Conservation (phyloP, 345 rosid species). For the Pugionium dolabratum region DNA sequence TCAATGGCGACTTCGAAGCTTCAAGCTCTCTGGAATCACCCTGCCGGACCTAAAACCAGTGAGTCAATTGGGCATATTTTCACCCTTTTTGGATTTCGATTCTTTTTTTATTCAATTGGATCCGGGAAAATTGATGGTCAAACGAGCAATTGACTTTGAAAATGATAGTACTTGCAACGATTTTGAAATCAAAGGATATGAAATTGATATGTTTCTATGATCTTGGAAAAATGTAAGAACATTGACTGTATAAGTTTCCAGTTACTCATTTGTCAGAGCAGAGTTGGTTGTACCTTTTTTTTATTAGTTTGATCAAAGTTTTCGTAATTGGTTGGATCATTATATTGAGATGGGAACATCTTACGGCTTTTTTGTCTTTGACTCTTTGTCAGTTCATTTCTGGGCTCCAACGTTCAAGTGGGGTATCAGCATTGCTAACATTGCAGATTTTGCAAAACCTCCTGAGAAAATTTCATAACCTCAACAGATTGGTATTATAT, state of each 20-base stretch:
- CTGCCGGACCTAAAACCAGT: slow-evolving; percentile 98
- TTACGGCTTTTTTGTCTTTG: background rate
- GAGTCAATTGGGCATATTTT: slow-evolving; percentile 27
- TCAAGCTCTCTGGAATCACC: slow-evolving; percentile 93
- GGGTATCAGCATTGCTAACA: slow-evolving; percentile 54
- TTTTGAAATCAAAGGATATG: background rate
- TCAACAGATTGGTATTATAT: slow-evolving; percentile 44
- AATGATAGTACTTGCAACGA: background rate
- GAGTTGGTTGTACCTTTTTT: background rate
- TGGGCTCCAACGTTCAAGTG: slow-evolving; percentile 66
- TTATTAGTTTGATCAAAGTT: slow-evolving; percentile 3
- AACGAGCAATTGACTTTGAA: background rate
- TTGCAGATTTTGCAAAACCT: slow-evolving; percentile 55
- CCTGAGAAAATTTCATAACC: slow-evolving; percentile 55
- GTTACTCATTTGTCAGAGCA: background rate
- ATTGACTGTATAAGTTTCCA: background rate
- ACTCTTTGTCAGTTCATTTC: slow-evolving; percentile 61
- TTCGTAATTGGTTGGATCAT: background rate
- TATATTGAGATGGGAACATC: background rate
- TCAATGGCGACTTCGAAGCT: slow-evolving; percentile 78
- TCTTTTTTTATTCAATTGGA: too few relatives aligned
- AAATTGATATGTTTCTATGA: background rate
- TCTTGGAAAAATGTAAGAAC: background rate
- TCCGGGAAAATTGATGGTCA: too few relatives aligned
- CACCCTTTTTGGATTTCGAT: too few relatives aligned